Evolutionary conservation across 805 yeast species (phyloP), one percentile per base, ranked within the genome.

Genomic region (Kodamaea restingae): DNA sequence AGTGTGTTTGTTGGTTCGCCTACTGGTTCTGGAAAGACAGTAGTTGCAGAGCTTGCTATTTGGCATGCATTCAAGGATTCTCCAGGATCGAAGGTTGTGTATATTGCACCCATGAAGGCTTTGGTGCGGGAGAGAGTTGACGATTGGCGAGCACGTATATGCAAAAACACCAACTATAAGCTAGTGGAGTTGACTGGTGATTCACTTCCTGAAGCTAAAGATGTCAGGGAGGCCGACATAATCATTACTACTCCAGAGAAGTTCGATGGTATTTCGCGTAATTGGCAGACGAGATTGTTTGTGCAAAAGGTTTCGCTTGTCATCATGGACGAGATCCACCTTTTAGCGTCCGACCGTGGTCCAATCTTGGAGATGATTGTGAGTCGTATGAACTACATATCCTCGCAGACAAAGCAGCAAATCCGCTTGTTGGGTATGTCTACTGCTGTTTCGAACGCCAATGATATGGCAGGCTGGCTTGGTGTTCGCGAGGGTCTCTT

Each of bases 1-100:
- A 85, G 84, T 56, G 90, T 84, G 0, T 85, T 93, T 59, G 86
- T 93, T 32, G 99, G 99, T 7, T 88, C 98, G 0, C 99, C 99
- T 2, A 93, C 98, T 2, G 98, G 98, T 0, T 75, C 82, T 0
- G 99, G 99, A 49, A 93, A 93, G 60, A 93, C 98, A 0, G 84
- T 93, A 24, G 98, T 95, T 20, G 96, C 98, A 0, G 99, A 93
- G 56, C 63, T 93, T 40, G 98, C 98, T 0, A 86, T 93, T 11
- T 93, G 98, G 97, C 91, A 88, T 57, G 97, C 98, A 0, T 84
- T 91, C 58, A 77, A 74, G 33, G 83, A 84, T 34, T 80, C 73
- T 42, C 96, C 97, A 0, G 78, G 81, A 8, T 78, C 87, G 1
- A 88, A 88, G 49, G 73, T 86, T 18, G 91, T 85, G 6, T 85